phyloP scores from a whole-genome alignment of 2,329 filamentous ascomycete genomes.

The Penicillium sp. region DNA sequence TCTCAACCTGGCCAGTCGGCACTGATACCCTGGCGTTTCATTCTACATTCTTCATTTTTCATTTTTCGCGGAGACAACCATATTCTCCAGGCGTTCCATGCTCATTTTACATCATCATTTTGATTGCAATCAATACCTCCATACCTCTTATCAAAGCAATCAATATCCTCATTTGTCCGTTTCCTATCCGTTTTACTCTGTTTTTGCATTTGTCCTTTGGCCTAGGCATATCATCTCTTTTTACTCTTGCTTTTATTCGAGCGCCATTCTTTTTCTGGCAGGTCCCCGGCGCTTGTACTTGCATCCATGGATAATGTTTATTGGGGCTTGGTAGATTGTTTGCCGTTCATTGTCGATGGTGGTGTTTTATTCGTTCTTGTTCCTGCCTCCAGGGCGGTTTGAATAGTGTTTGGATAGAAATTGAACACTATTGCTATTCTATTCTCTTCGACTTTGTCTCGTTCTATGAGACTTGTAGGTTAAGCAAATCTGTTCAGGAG shows the following conservation, averaged over 20 bases:
- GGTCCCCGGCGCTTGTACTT: background rate
- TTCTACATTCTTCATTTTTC: background rate
- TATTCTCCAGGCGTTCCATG: slow-evolving; percentile 1
- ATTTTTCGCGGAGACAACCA: background rate
- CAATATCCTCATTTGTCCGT: background rate
- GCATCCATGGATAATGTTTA: slow-evolving; percentile 1
- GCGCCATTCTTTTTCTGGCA: background rate
- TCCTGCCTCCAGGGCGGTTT: background rate
- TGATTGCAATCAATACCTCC: background rate
- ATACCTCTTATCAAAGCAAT: background rate
- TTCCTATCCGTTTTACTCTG: background rate
- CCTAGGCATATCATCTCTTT: background rate
- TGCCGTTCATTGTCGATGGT: background rate
- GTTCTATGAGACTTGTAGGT: background rate
- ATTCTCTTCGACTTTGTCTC: background rate
- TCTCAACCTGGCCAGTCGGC: slow-evolving; percentile 5
- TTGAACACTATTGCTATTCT: background rate
- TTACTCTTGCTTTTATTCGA: background rate
- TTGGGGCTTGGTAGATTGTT: background rate
- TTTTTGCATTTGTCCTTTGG: background rate
- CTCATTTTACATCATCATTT: background rate
- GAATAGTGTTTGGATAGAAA: background rate
- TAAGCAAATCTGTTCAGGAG: background rate
- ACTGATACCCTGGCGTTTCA: slow-evolving; percentile 14
- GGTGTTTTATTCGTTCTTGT: background rate